Evolutionary conservation across 2,329 filamentous ascomycete species (phyloP), one percentile per base, ranked within the genome.

Genomic region (Juglanconis sp.): DNA sequence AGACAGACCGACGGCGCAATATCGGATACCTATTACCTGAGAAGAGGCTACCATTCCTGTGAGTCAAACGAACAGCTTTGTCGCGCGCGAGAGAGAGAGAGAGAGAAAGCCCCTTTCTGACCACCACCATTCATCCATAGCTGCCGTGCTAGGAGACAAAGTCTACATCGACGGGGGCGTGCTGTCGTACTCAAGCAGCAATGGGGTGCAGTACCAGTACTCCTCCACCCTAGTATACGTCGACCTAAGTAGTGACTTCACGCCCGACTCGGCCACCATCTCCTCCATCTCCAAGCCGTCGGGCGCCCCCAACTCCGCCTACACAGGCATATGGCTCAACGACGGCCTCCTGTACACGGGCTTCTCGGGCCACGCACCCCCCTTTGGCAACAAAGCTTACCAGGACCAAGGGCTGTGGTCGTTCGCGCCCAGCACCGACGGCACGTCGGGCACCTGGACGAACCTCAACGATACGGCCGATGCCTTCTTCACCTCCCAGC

Each of bases 121-220:
- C n/a, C 42, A 46, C 42, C 15, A 46, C n/a, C 10, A 46, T 46
- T 15, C 17, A 32, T 35, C 32, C 11, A 10, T n/a, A 69, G 68
- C 66, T 31, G 63, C 62, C 6, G 61, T 69, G 6, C 46, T 69
- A 5, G 59, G 64, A 52, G 56, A 62, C 36, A 63, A 63, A 34
- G 15, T 68, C 1, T 68, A 68, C 49, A 64, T 69, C 17, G 63
- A 67, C 48, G 67, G 65, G 17, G 66, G 66, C 4, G 64, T 66
- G 50, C 62, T 66, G 4, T 67, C 66, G 10, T 69, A 65, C 49
- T 62, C 55, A 13, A 63, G 56, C n/a, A 53, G 57, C 31, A 44
- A 40, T n/a, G 44, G 46, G 1, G 48, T 63, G 6, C 40, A 51
- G 17, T 68, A 68, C 31, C 58, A 67, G 38, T 67, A 67, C 44